Evolutionary conservation across 805 yeast genomes (phyloP).

Genomic region (Debaryomyces tyrocola): DNA sequence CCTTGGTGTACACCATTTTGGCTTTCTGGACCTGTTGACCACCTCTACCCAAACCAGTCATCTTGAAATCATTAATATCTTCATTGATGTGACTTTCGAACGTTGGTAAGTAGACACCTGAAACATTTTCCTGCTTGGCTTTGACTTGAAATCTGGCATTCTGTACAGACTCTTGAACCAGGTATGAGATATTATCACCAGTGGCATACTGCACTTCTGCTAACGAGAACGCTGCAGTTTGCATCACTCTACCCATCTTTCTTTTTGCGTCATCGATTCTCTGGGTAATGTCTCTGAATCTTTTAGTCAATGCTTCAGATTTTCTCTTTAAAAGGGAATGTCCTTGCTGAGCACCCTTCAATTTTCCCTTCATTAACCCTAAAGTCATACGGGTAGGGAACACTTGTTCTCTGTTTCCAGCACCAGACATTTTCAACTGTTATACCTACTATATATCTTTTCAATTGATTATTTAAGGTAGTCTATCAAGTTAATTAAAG

Average conservation of each 20-base stretch:
- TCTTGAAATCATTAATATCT: conserved; percentile 85
- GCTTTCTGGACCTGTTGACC: conserved; percentile 98
- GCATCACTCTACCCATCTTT: conserved; percentile 98
- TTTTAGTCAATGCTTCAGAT: conserved; percentile 93
- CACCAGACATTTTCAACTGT: conserved; percentile 53
- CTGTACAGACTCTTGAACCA: conserved; percentile 92
- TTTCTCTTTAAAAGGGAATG: conserved; percentile 90
- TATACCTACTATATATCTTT: neutral
- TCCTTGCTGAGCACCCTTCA: conserved; percentile 97
- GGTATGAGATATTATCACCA: conserved; percentile 93
- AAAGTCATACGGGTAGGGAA: conserved; percentile 98
- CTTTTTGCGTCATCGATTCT: conserved; percentile 93
- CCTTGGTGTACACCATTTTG: conserved; percentile 86
- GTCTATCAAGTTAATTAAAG: neutral
- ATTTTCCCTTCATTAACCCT: conserved; percentile 89
- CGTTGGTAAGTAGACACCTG: conserved; percentile 93
- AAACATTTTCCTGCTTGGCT: conserved; percentile 93
- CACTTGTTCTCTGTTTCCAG: conserved; percentile 87
- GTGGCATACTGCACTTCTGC: conserved; percentile 98
- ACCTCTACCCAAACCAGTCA: conserved; percentile 97
- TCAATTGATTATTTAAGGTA: neutral
- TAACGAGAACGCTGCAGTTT: conserved; percentile 93
- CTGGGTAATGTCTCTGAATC: conserved; percentile 93
- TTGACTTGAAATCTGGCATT: conserved; percentile 86
- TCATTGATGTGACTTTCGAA: conserved; percentile 85